A percentile compares a stretch with the other conserved stretches of the same genome.
Conservation (phyloP, 768 basidiomycete genomes). For the Kwoniella heveanensis region DNA sequence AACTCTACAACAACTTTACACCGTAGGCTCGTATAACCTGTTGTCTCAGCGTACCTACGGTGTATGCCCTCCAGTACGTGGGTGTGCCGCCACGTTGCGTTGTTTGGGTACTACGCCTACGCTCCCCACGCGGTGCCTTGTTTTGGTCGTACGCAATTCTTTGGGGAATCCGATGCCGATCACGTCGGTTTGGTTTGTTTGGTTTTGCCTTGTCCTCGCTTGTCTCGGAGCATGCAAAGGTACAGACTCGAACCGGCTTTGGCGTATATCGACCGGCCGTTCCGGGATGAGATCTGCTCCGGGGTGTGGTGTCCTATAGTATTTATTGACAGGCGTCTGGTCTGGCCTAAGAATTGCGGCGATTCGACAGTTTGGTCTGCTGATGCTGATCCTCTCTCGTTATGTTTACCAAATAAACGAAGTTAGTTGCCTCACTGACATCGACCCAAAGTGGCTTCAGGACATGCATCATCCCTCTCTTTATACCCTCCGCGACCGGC, state of each 20-base stretch:
- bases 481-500: background rate
- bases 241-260: background rate
- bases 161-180: slow-evolving; percentile 1
- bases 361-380: no score
- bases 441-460: background rate
- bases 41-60: background rate
- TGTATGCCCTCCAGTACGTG: no score
- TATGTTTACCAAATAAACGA: background rate
- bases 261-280: background rate
- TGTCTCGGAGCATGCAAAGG: background rate
- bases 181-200: background rate
- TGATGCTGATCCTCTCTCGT: background rate
- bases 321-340: no score
- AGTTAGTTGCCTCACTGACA: no score
- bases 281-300: background rate
- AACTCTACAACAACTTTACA: background rate
- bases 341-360: no score
- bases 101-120: background rate
- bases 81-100: background rate
- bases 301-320: no score
- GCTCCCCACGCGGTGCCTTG: background rate
- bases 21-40: background rate
- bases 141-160: background rate
- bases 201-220: no score
- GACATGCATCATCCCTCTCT: background rate